These are phyloP conservation scores for Parascedosporium putredinis DNA, from an alignment of 2,329 filamentous ascomycete genomes.

Conservation along the genomic window DNA sequence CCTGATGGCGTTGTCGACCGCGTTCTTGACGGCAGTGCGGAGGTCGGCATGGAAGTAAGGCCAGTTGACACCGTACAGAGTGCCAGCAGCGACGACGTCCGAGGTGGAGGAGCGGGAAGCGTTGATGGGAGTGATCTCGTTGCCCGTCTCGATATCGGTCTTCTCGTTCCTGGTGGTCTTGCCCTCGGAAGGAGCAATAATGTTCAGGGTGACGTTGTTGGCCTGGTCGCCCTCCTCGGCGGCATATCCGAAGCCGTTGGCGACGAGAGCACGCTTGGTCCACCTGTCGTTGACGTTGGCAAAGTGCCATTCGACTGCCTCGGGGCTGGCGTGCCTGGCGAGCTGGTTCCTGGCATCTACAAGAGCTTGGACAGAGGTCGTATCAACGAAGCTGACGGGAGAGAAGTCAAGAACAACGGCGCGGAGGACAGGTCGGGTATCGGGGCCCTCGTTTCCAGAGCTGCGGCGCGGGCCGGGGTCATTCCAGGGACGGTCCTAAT, in stretches of 20 bases:
- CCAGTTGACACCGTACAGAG: constrained; percentile 29
- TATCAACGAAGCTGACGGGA: constrained; percentile 45
- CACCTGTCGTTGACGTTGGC: constrained; percentile 44
- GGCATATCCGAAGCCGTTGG: constrained; percentile 43
- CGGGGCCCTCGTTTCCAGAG: constrained; percentile 18
- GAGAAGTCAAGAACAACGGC: constrained; percentile 49
- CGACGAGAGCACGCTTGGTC: constrained; percentile 45
- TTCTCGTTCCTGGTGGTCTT: constrained; percentile 12
- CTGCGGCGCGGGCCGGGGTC: constrained; percentile 33
- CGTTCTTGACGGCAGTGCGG: constrained; percentile 28
- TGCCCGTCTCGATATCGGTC: constrained; percentile 4
- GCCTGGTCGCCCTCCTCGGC: constrained; percentile 11
- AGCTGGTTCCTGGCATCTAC: constrained; percentile 44
- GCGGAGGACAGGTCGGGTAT: constrained; percentile 34
- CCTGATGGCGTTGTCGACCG: constrained; percentile 9
- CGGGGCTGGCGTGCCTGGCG: constrained; percentile 39
- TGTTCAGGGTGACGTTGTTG: constrained; percentile 4
- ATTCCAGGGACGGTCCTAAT: constrained; percentile 43
- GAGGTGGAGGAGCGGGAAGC: background rate
- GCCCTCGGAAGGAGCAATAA: background rate
- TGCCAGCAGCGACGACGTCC: constrained; percentile 12
- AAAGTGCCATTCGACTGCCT: constrained; percentile 41
- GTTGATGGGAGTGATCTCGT: constrained; percentile 9
- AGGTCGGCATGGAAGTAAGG: constrained; percentile 39
- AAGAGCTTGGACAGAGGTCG: constrained; percentile 46